Conservation (phyloP, 169 alveolate species). For the Theileria orientalis region DNA sequence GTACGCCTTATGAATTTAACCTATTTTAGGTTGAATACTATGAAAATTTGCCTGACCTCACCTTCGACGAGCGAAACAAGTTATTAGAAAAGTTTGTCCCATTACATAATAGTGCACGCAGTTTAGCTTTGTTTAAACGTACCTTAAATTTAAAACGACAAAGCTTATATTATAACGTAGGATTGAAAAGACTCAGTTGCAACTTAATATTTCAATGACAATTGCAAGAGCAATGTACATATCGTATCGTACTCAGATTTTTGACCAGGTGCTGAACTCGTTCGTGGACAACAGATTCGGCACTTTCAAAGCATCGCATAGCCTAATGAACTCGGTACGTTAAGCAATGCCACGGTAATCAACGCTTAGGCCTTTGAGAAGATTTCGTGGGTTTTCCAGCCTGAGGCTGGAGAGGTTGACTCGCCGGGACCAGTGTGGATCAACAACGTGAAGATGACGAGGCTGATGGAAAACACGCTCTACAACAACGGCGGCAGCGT, state of each 20-base stretch:
- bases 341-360: not conserved
- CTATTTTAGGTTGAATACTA: slow-evolving; percentile 49
- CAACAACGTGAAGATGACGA: slow-evolving; percentile 31
- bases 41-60: slow-evolving; percentile 44
- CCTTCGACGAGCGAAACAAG: slow-evolving; percentile 30
- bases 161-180: slow-evolving; percentile 3
- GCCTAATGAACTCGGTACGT: slow-evolving; percentile 14
- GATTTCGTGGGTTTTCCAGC: slow-evolving; percentile 57
- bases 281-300: slow-evolving; percentile 7
- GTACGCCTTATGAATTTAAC: not conserved
- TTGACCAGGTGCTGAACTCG: slow-evolving; percentile 49
- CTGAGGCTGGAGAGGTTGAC: slow-evolving; percentile 32
- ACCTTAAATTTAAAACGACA: too few species aligned
- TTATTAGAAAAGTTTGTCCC: slow-evolving; percentile 52
- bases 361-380: slow-evolving; percentile 41
- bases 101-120: too few species aligned
- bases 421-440: slow-evolving; percentile 55
- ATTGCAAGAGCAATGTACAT: slow-evolving; percentile 62
- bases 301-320: slow-evolving; percentile 22
- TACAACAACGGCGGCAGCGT: slow-evolving; percentile 26
- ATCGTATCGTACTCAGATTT: slow-evolving; percentile 55
- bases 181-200: slow-evolving; percentile 44
- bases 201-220: slow-evolving; percentile 38
- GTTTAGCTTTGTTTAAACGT: too few species aligned
- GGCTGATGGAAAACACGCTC: slow-evolving; percentile 31